Percentiles rank a stretch among this genome's conserved stretches.
These are phyloP conservation scores for Corymbia citriodora DNA, from an alignment of 441 rosid genomes.

Conservation along the genomic window DNA sequence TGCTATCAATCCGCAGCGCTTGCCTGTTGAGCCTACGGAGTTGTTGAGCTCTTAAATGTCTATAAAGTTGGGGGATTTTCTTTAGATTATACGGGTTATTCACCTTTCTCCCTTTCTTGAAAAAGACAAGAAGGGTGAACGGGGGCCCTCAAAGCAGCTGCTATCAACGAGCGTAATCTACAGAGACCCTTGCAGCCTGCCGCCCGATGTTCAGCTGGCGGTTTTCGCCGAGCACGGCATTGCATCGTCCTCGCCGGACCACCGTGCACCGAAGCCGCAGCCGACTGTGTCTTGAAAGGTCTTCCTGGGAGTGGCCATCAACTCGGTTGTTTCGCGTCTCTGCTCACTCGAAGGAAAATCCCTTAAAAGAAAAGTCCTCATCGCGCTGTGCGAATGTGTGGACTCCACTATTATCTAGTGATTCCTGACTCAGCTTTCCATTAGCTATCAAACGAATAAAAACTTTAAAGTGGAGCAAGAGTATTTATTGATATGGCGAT, in stretches of 20 bases:
- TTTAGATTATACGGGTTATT: background rate
- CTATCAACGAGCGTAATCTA: background rate
- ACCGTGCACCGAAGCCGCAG: background rate
- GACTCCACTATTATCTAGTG: too few species aligned
- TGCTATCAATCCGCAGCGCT: background rate
- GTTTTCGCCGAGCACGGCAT: background rate
- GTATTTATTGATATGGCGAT: background rate
- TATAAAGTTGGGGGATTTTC: background rate
- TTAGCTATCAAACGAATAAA: background rate
- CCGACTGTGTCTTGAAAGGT: background rate
- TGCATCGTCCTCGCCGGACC: background rate
- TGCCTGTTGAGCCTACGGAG: background rate
- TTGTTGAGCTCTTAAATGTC: background rate
- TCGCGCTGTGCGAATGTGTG: too few species aligned
- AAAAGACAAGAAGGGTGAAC: background rate
- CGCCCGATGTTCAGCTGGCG: background rate
- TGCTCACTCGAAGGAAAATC: too few species aligned
- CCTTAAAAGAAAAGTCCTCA: background rate
- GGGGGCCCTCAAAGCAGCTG: background rate
- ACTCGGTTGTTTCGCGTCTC: too few species aligned
- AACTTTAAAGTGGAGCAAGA: background rate
- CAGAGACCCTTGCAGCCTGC: background rate
- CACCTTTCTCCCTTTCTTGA: background rate
- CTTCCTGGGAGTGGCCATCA: background rate
- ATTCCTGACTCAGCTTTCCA: background rate